phyloP scores from a whole-genome alignment of 2,329 filamentous ascomycete genomes.

The Diaporthe helianthi region DNA sequence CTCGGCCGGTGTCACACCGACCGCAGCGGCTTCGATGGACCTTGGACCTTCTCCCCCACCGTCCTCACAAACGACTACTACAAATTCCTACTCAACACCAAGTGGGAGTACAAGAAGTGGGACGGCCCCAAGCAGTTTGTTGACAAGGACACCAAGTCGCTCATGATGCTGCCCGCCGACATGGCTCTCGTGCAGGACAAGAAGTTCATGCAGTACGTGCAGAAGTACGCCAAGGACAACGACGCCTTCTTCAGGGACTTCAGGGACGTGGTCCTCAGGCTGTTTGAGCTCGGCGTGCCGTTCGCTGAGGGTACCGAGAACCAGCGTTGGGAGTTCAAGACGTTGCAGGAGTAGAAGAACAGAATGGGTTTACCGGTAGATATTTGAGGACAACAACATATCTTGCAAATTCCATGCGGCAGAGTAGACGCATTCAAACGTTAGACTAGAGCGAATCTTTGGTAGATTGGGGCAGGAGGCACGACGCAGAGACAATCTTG shows the following conservation, averaged over 20 bases:
- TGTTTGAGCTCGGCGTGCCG: constrained; percentile 94
- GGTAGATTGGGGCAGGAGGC: not conserved
- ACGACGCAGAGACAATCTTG: not conserved
- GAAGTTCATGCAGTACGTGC: constrained; percentile 78
- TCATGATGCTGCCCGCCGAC: constrained; percentile 98
- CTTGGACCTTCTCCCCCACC: constrained; percentile 92
- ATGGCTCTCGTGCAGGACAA: constrained; percentile 89
- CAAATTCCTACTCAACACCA: constrained; percentile 85
- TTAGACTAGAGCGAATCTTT: not conserved
- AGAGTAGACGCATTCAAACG: not conserved
- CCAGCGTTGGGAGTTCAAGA: constrained; percentile 70
- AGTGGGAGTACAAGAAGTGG: constrained; percentile 93
- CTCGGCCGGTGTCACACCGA: constrained; percentile 89
- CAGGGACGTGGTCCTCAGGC: constrained; percentile 74
- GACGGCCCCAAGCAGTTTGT: constrained; percentile 87
- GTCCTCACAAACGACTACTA: constrained; percentile 95
- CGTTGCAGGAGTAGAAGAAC: constrained; percentile 43
- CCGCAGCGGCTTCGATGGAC: constrained; percentile 86
- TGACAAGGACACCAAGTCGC: constrained; percentile 82
- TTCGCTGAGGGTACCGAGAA: constrained; percentile 71
- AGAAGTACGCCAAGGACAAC: constrained; percentile 91
- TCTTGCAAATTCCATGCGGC: not conserved
- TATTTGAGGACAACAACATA: not conserved
- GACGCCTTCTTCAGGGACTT: constrained; percentile 96
- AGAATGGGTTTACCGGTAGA: not conserved